These are phyloP conservation scores for Candida patagonica DNA, from an alignment of 805 yeast genomes.

Conservation along the genomic window DNA sequence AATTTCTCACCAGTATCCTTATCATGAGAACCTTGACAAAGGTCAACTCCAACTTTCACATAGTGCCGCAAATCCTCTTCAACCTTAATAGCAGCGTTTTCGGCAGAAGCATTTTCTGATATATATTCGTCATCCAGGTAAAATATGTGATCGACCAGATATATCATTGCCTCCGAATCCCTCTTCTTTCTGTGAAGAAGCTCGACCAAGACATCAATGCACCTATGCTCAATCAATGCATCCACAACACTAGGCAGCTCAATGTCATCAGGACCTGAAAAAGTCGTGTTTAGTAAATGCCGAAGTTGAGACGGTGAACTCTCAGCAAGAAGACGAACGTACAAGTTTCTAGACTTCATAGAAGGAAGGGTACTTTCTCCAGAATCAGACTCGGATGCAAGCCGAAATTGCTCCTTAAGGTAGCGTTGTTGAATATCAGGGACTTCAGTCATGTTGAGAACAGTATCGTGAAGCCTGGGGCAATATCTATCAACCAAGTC, in stretches of 20 bases:
- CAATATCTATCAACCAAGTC: constrained; percentile 29
- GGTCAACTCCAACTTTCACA: constrained; percentile 15
- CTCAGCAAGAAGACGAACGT: constrained; percentile 15
- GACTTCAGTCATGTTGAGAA: constrained; percentile 26
- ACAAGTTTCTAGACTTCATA: constrained; percentile 13
- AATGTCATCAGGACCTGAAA: constrained; percentile 24
- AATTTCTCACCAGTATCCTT: constrained; percentile 17
- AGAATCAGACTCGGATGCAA: constrained; percentile 2
- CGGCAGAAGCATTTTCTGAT: not conserved
- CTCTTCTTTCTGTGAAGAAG: constrained; percentile 19
- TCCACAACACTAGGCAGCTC: constrained; percentile 24
- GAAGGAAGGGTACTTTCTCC: constrained; percentile 9
- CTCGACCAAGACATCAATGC: constrained; percentile 22
- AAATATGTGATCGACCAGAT: constrained; percentile 20
- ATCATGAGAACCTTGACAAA: constrained; percentile 14
- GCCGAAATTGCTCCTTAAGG: constrained; percentile 14
- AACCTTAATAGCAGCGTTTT: not conserved
- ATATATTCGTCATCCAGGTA: constrained; percentile 12
- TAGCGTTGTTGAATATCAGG: constrained; percentile 21
- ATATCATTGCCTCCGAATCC: constrained; percentile 25
- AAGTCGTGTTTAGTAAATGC: constrained; percentile 22
- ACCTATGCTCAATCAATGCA: constrained; percentile 16
- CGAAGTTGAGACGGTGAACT: constrained; percentile 16
- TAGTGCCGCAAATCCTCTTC: constrained; percentile 13
- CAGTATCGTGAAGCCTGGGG: constrained; percentile 33